phyloP scores from a whole-genome alignment of 208 protist genomes.

The Blechomonas ayalai region DNA sequence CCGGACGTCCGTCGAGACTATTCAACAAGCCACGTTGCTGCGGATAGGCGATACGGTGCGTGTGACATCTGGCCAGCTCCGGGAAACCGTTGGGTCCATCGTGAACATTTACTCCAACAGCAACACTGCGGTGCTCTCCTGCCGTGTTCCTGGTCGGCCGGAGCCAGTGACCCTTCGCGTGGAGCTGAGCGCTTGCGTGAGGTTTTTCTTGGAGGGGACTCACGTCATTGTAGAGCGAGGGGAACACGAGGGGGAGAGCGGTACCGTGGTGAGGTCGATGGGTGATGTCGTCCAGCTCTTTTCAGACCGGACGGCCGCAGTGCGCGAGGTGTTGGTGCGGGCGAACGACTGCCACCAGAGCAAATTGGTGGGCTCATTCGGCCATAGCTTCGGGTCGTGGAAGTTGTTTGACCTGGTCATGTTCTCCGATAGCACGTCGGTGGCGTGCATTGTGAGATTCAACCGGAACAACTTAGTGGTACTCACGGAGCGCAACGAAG shows the following conservation, averaged over 20 bases:
- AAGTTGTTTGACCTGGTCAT: conserved; percentile 82
- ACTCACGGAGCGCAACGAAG: conserved; percentile 75
- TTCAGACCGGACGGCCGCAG: conserved; percentile 44
- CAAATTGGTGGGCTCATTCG: conserved; percentile 54
- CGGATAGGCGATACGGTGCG: conserved; percentile 73
- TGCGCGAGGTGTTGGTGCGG: conserved; percentile 59
- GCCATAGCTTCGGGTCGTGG: conserved; percentile 63
- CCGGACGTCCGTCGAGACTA: conserved; percentile 5
- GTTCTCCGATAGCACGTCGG: conserved; percentile 44
- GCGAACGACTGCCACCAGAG: conserved; percentile 85
- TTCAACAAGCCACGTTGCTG: conserved; percentile 6
- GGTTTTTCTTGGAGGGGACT: conserved; percentile 75
- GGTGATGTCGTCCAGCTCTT: conserved; percentile 76
- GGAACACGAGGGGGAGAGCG: conserved; percentile 71
- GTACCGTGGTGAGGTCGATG: conserved; percentile 76
- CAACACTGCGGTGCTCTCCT: conserved; percentile 57
- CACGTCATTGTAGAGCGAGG: conserved; percentile 83
- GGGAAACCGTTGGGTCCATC: conserved; percentile 60
- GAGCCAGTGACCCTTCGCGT: conserved; percentile 67
- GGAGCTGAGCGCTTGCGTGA: conserved; percentile 69
- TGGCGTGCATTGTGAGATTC: conserved; percentile 72
- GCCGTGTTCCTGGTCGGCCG: conserved; percentile 35
- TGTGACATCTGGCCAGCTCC: conserved; percentile 68
- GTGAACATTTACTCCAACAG: conserved; percentile 70
- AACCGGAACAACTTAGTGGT: conserved; percentile 64